Conservation (phyloP, 495 filamentous ascomycete genomes). For the Aspergillus saccharolyticus region DNA sequence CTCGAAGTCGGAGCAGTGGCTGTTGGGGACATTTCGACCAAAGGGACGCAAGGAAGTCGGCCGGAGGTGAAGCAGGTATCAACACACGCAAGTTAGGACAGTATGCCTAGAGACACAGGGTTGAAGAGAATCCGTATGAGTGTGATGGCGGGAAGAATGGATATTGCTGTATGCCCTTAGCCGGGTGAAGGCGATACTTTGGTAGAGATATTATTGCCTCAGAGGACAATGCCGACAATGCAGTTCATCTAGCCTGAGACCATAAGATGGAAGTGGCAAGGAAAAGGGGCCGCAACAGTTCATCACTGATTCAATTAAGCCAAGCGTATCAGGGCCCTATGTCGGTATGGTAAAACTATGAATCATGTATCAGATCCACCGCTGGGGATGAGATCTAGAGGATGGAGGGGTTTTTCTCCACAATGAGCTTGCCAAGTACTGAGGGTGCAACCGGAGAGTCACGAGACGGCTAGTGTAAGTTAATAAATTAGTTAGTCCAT, state of each 20-base stretch:
- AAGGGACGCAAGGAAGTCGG: background rate
- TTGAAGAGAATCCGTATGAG: background rate
- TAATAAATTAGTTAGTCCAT: no score
- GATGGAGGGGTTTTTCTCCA: background rate
- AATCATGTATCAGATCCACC: background rate
- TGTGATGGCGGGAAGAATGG: background rate
- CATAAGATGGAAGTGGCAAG: slow-evolving; percentile 6
- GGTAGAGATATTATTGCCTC: background rate
- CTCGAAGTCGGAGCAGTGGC: slow-evolving; percentile 19
- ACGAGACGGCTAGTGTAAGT: background rate
- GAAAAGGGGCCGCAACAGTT: slow-evolving; percentile 3
- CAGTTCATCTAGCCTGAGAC: slow-evolving; percentile 14
- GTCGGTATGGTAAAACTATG: background rate
- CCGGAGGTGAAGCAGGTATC: background rate
- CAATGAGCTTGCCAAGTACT: background rate
- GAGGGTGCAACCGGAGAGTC: background rate
- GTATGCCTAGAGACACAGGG: background rate
- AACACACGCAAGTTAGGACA: background rate
- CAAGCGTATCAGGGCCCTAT: background rate
- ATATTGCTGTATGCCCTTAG: background rate
- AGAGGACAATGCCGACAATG: slow-evolving; percentile 7
- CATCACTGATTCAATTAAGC: slow-evolving; percentile 11
- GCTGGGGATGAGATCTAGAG: background rate
- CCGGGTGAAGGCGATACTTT: background rate
- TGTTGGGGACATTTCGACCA: slow-evolving; percentile 22